Percentiles rank a stretch among this genome's conserved stretches.
Conservation (phyloP, 176 grass and related monocot species). For the Rhynchospora tenuis region DNA sequence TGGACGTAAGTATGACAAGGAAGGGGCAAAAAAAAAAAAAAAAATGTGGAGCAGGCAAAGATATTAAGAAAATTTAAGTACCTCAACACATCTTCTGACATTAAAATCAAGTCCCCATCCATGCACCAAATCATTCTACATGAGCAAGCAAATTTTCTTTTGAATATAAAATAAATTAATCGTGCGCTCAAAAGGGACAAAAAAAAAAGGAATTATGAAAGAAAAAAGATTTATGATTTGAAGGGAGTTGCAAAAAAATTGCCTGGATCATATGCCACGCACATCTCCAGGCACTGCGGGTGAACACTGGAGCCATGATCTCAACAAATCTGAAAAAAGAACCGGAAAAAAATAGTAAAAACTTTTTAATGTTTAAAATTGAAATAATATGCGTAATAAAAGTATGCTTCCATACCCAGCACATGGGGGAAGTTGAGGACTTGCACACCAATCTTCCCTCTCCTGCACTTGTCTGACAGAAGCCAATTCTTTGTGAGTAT, state of each 20-base stretch:
- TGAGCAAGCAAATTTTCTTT: not conserved
- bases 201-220: not conserved
- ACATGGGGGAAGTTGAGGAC: conserved; percentile 64
- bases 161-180: conserved; percentile 2
- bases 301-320: conserved; percentile 80
- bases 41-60: not conserved
- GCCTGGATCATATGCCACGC: conserved; percentile 92
- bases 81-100: conserved; percentile 24
- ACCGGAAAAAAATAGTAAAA: not conserved
- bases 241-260: not conserved
- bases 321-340: conserved; percentile 55
- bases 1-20: not conserved
- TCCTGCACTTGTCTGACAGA: conserved; percentile 34
- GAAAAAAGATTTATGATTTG: not conserved
- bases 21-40: not conserved
- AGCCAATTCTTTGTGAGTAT: not conserved
- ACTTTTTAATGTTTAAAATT: not conserved
- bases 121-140: conserved; percentile 50
- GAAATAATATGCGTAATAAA: not conserved
- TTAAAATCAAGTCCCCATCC: conserved; percentile 28
- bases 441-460: conserved; percentile 45
- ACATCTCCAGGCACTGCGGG: conserved; percentile 64
- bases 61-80: not conserved
- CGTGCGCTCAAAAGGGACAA: not conserved
- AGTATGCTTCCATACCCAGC: conserved; percentile 32